Conservation (phyloP, 1,284 basidiomycete species). For the Pascua sp. region DNA sequence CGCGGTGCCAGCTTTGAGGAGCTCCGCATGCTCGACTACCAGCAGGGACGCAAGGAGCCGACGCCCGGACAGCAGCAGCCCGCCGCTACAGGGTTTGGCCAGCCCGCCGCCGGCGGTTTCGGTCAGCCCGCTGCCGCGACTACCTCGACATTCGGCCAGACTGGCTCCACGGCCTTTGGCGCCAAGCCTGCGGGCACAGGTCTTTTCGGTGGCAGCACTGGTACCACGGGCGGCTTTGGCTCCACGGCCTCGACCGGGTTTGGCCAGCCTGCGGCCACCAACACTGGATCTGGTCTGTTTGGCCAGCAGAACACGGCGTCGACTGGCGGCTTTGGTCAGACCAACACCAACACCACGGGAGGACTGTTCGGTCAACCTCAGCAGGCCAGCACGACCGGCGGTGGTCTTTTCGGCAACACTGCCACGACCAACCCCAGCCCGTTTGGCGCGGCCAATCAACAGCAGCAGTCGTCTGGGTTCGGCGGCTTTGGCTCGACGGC, state of each 20-base stretch:
- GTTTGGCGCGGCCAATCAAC: slow-evolving; percentile 26
- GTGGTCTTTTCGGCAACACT: slow-evolving; percentile 29
- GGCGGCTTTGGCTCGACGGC: slow-evolving; percentile 31
- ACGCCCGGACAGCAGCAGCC: slow-evolving; percentile 17
- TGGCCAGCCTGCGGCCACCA: slow-evolving; percentile 18
- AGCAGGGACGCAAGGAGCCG: slow-evolving; percentile 57
- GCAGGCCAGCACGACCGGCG: slow-evolving; percentile 37
- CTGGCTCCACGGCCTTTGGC: slow-evolving; percentile 22
- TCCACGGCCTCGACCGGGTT: slow-evolving; percentile 21
- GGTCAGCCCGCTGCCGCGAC: slow-evolving; percentile 23
- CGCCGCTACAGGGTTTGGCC: slow-evolving; percentile 42
- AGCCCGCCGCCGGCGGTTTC: slow-evolving; percentile 46
- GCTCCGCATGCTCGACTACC: slow-evolving; percentile 54
- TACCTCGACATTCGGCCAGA: slow-evolving; percentile 34
- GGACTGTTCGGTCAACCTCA: slow-evolving; percentile 30
- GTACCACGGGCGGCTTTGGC: slow-evolving; percentile 32
- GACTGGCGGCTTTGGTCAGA: slow-evolving; percentile 43
- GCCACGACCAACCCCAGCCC: slow-evolving; percentile 19
- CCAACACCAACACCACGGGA: slow-evolving; percentile 25
- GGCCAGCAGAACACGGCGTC: slow-evolving; percentile 32
- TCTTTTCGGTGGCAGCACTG: slow-evolving; percentile 42
- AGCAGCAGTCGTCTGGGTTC: slow-evolving; percentile 41
- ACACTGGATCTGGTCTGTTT: slow-evolving; percentile 36
- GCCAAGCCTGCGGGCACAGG: slow-evolving; percentile 18
- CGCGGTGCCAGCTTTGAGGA: slow-evolving; percentile 44